phyloP scores from a whole-genome alignment of 257 asterid species.

The Nyctanthes arbortristis region DNA sequence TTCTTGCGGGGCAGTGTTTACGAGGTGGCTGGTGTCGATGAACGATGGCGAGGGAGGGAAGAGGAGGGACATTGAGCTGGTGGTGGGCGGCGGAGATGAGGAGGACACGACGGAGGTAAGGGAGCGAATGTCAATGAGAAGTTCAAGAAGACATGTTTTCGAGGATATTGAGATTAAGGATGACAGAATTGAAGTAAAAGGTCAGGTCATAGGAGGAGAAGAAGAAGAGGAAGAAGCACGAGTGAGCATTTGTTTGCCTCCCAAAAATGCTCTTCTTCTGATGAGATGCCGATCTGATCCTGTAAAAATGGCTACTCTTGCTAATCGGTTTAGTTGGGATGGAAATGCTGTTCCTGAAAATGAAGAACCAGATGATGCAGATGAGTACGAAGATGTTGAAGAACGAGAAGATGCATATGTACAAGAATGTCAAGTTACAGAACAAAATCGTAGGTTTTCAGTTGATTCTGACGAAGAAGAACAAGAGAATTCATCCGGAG shows the following conservation, averaged over 20 bases:
- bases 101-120: constrained; percentile 34
- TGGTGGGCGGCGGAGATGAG: constrained; percentile 74
- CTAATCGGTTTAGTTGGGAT: constrained; percentile 58
- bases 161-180: constrained; percentile 77
- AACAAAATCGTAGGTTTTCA: not conserved
- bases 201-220: constrained; percentile 29
- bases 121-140: constrained; percentile 39
- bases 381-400: constrained; percentile 1
- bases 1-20: constrained; percentile 64
- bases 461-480: constrained; percentile 30
- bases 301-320: constrained; percentile 75
- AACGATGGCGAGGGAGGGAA: constrained; percentile 69
- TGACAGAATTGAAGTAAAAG: constrained; percentile 51
- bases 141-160: constrained; percentile 80
- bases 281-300: constrained; percentile 99
- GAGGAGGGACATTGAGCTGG: constrained; percentile 81
- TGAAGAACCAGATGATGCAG: constrained; percentile 24
- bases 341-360: constrained; percentile 29
- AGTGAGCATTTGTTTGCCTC: constrained; percentile 83
- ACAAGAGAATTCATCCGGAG: constrained; percentile 26
- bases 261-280: constrained; percentile 84
- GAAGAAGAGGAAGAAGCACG: constrained; percentile 59
- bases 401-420: not conserved
- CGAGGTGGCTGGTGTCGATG: constrained; percentile 78
- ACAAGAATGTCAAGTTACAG: constrained; percentile 15